phyloP scores from a whole-genome alignment of 305 asterid species.

The Fraxinus dipetala region DNA sequence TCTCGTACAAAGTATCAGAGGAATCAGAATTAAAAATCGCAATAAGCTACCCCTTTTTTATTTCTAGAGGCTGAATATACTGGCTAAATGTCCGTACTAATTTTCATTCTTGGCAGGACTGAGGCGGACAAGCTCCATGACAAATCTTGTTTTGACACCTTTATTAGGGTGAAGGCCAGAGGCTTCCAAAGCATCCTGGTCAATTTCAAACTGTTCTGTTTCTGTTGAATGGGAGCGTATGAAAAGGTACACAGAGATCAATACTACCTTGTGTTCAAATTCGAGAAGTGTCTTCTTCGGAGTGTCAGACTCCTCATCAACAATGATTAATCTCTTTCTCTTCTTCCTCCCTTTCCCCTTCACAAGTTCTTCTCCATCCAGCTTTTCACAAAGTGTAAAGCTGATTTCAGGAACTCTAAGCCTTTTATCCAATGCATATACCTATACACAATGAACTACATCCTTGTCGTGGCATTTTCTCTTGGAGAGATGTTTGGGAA shows the following conservation, averaged over 20 bases:
- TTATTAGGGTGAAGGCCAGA: conserved; percentile 35
- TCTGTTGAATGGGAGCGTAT: conserved; percentile 10
- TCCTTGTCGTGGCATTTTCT: conserved; percentile 21
- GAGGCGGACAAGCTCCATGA: conserved; percentile 49
- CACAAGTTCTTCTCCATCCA: conserved; percentile 26
- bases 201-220: conserved; percentile 19
- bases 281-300: neutral
- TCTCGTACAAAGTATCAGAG: neutral
- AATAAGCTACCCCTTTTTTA: conserved; percentile 42
- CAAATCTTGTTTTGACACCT: conserved; percentile 55
- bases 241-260: conserved; percentile 54
- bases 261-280: conserved; percentile 38
- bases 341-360: conserved; percentile 2
- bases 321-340: neutral
- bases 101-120: conserved; percentile 38
- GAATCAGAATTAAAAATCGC: conserved; percentile 13
- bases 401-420: neutral
- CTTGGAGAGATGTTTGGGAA: conserved; percentile 1
- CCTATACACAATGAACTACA: conserved; percentile 25
- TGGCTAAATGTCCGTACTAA: conserved; percentile 56
- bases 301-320: neutral
- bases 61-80: conserved; percentile 44
- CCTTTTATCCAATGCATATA: conserved; percentile 38
- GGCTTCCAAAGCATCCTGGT: conserved; percentile 29
- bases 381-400: conserved; percentile 32